Percentiles rank a stretch among this genome's conserved stretches.
Evolutionary conservation across 306 rosid species (phyloP).

Genomic region (Phaseolus lunatus): DNA sequence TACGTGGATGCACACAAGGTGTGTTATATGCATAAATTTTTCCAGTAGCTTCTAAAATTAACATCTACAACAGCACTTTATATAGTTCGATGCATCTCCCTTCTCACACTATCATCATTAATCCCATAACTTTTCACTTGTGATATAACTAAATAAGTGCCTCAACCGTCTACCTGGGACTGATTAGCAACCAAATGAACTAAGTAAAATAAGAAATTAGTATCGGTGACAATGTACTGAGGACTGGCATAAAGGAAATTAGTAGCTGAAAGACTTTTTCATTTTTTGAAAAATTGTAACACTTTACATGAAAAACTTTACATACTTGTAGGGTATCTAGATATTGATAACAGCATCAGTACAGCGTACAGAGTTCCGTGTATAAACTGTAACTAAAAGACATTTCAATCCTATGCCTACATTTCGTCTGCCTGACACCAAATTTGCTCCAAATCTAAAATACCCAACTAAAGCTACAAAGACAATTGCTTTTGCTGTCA

Average conservation of each 20-base stretch:
- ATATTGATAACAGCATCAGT: constrained; percentile 26
- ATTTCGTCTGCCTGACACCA: constrained; percentile 43
- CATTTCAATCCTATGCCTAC: constrained; percentile 30
- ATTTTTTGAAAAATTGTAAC: constrained; percentile 11
- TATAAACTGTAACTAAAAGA: constrained; percentile 24
- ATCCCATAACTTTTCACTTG: neutral
- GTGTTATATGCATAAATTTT: too few relatives aligned
- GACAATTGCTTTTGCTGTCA: constrained; percentile 29
- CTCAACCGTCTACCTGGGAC: neutral
- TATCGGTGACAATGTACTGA: neutral
- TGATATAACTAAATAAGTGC: neutral
- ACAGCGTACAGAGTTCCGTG: constrained; percentile 30
- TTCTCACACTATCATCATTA: neutral
- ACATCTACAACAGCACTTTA: neutral
- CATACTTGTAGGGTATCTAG: constrained; percentile 29
- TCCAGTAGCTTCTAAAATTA: neutral
- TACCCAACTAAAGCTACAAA: constrained; percentile 28
- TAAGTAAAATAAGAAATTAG: neutral
- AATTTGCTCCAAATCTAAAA: constrained; percentile 28
- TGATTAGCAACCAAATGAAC: neutral
- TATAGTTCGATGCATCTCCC: neutral
- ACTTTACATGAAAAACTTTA: constrained; percentile 44
- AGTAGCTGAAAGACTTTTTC: constrained; percentile 32
- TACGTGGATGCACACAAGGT: too few relatives aligned
- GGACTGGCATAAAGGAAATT: neutral